phyloP scores from a whole-genome alignment of 1,139 yeast genomes.

The Geotrichum siamense region DNA sequence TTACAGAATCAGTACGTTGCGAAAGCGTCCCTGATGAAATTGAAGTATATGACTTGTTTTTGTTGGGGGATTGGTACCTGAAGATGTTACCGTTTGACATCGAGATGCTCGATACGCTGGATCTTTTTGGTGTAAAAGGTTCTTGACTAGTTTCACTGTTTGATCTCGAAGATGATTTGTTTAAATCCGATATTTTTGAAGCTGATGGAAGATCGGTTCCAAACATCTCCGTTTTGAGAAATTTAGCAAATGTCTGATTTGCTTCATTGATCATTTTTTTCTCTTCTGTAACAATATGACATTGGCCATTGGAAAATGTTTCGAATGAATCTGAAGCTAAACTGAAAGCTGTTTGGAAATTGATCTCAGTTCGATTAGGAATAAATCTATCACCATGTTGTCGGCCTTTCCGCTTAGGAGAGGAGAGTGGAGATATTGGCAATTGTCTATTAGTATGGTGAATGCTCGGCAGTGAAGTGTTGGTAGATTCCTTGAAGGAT shows the following conservation, averaged over 20 bases:
- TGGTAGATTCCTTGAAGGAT: too few relatives aligned
- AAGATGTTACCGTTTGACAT: constrained; percentile 36
- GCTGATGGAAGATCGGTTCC: constrained; percentile 69
- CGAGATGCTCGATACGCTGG: constrained; percentile 34
- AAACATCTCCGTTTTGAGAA: constrained; percentile 81
- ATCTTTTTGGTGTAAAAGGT: constrained; percentile 27
- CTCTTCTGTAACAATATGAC: constrained; percentile 45
- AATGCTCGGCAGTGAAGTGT: neutral
- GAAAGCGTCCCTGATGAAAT: neutral
- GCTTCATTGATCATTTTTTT: constrained; percentile 75
- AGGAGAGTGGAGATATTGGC: constrained; percentile 19
- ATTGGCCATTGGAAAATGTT: constrained; percentile 21
- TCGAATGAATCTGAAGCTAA: constrained; percentile 45
- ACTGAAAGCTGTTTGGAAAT: constrained; percentile 80
- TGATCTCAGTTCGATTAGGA: constrained; percentile 79
- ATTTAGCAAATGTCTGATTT: constrained; percentile 75
- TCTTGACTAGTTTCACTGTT: constrained; percentile 4
- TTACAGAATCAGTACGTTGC: neutral
- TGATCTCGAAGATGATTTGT: neutral
- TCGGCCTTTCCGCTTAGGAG: constrained; percentile 16
- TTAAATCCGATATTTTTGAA: neutral
- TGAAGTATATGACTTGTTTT: constrained; percentile 4
- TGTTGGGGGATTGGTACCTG: constrained; percentile 28
- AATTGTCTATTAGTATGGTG: constrained; percentile 14
- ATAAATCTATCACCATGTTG: constrained; percentile 66